Evolutionary conservation across 805 yeast species (phyloP).

Genomic region (Teunomyces tritomae): DNA sequence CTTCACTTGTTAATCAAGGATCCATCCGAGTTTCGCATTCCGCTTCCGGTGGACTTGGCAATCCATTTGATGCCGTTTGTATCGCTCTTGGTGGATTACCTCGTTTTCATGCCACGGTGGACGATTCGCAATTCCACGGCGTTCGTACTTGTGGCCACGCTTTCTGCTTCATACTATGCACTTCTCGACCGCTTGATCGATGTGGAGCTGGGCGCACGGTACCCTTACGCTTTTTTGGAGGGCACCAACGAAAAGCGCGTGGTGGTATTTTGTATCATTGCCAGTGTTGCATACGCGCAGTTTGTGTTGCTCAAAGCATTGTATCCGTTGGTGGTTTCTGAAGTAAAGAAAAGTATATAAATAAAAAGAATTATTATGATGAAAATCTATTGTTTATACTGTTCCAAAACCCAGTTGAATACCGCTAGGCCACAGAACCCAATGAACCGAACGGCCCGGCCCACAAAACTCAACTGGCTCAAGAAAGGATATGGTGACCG

Average conservation of each 20-base stretch:
- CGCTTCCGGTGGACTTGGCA: slow-evolving; percentile 51
- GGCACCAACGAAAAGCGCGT: slow-evolving; percentile 41
- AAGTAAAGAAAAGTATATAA: slow-evolving; percentile 5
- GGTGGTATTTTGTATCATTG: slow-evolving; percentile 48
- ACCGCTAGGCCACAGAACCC: slow-evolving; percentile 3
- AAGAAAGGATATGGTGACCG: slow-evolving; percentile 20
- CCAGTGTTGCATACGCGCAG: slow-evolving; percentile 28
- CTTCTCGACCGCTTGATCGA: slow-evolving; percentile 49
- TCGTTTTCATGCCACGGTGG: slow-evolving; percentile 50
- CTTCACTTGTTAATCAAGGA: slow-evolving; percentile 45
- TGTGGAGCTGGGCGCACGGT: slow-evolving; percentile 45
- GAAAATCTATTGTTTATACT: background rate
- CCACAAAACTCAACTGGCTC: background rate
- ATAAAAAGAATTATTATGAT: slow-evolving; percentile 4
- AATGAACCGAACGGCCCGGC: slow-evolving; percentile 11
- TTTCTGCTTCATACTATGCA: slow-evolving; percentile 53
- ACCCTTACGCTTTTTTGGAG: slow-evolving; percentile 69
- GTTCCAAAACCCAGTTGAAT: slow-evolving; percentile 5
- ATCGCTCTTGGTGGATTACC: slow-evolving; percentile 53
- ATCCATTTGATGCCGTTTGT: slow-evolving; percentile 60
- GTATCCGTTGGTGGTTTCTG: slow-evolving; percentile 17
- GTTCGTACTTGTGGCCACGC: slow-evolving; percentile 31
- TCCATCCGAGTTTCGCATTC: slow-evolving; percentile 32
- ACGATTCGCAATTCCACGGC: slow-evolving; percentile 33
- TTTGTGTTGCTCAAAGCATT: slow-evolving; percentile 26